Evolutionary conservation across 2,329 filamentous ascomycete genomes (phyloP).

Genomic region (Scopulariopsis brevicaulis): DNA sequence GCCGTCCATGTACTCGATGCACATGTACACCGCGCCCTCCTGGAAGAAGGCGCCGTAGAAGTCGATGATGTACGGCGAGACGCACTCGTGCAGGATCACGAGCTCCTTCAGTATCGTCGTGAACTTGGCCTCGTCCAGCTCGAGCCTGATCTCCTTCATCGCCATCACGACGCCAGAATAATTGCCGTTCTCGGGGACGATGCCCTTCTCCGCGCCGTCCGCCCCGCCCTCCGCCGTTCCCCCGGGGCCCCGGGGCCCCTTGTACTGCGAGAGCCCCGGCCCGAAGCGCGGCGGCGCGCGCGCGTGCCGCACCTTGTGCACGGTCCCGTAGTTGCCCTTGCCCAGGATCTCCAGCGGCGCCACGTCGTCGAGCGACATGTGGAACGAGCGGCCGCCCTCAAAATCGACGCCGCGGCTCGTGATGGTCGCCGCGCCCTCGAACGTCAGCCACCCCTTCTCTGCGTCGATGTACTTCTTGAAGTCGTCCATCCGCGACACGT

Average conservation of each 20-base stretch:
- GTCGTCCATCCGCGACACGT: constrained; percentile 42
- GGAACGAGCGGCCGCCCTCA: constrained; percentile 77
- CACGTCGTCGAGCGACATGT: constrained; percentile 90
- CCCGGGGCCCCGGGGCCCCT: constrained; percentile 9
- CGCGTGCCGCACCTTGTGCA: constrained; percentile 89
- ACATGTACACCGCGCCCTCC: constrained; percentile 97
- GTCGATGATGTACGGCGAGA: constrained; percentile 94
- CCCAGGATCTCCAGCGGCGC: constrained; percentile 87
- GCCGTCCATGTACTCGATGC: constrained; percentile 98
- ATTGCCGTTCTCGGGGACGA: constrained; percentile 18
- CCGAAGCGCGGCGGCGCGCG: constrained; percentile 52
- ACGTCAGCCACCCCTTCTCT: constrained; percentile 82
- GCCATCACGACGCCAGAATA: constrained; percentile 81
- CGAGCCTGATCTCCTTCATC: constrained; percentile 96
- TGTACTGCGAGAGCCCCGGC: constrained; percentile 40
- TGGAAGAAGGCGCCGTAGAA: constrained; percentile 99
- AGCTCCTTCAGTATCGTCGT: constrained; percentile 95
- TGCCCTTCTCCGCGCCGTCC: constrained; percentile 12
- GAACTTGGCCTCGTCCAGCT: constrained; percentile 94
- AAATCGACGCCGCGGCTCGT: constrained; percentile 88
- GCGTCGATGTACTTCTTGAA: constrained; percentile 78
- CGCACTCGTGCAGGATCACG: constrained; percentile 87
- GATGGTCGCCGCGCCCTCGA: constrained; percentile 85
- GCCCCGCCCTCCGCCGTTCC: constrained; percentile 17
- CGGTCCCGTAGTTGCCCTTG: constrained; percentile 96